Conservation (phyloP, 192 early-diverging fungal species). For the Coemansia sp. region DNA sequence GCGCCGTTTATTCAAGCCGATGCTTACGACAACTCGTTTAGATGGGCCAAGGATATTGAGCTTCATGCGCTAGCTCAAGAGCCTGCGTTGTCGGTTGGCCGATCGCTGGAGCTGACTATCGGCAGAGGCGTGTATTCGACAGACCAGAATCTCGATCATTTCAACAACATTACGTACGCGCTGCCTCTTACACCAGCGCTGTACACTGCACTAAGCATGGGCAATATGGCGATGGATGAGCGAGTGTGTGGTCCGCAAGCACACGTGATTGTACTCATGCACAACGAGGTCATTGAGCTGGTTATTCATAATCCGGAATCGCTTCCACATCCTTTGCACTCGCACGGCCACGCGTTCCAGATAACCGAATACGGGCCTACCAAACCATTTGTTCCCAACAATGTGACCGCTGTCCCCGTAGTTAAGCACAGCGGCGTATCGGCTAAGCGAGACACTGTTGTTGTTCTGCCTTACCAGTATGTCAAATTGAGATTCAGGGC, state of each 20-base stretch:
- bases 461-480: conserved; percentile 58
- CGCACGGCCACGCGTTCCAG: conserved; percentile 85
- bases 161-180: conserved; percentile 71
- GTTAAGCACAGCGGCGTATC: conserved; percentile 3
- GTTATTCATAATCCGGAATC: conserved; percentile 68
- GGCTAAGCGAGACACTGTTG: conserved; percentile 64
- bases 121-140: conserved; percentile 60
- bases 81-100: conserved; percentile 21
- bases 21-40: too few relatives aligned
- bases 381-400: conserved; percentile 38
- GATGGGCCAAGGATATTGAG: conserved; percentile 48
- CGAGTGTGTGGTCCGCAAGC: conserved; percentile 66
- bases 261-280: conserved; percentile 58
- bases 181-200: conserved; percentile 64
- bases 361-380: conserved; percentile 56
- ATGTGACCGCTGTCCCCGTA: conserved; percentile 16
- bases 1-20: conserved; percentile 46
- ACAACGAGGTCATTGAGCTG: conserved; percentile 65
- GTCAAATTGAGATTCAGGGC: conserved; percentile 69
- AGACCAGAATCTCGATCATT: conserved; percentile 68
- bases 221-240: conserved; percentile 51
- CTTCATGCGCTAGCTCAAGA: conserved; percentile 48
- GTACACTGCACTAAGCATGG: conserved; percentile 64
- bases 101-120: conserved; percentile 49
- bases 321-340: conserved; percentile 72